Conservation (phyloP, 805 yeast genomes). For the Ascoidea tarda region DNA sequence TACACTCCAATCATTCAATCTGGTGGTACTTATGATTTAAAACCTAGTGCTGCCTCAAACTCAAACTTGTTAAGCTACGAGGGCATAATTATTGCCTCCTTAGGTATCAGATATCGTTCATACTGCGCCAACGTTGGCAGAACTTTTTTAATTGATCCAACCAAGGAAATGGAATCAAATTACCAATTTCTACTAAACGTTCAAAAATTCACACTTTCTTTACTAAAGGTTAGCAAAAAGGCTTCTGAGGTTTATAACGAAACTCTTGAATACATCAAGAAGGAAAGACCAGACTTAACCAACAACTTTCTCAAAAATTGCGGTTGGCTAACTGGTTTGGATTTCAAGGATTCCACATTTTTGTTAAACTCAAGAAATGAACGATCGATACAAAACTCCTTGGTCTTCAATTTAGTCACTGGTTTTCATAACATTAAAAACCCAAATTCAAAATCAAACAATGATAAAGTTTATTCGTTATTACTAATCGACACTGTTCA, state of each 20-base stretch:
- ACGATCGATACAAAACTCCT: conserved; percentile 52
- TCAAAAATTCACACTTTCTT: conserved; percentile 48
- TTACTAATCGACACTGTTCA: conserved; percentile 72
- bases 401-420: conserved; percentile 59
- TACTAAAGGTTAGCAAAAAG: conserved; percentile 52
- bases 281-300: conserved; percentile 52
- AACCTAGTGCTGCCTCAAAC: conserved; percentile 69
- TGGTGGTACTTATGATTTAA: conserved; percentile 73
- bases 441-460: conserved; percentile 27
- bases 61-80: conserved; percentile 48
- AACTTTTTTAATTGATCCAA: conserved; percentile 82
- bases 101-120: conserved; percentile 78
- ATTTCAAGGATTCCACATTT: conserved; percentile 69
- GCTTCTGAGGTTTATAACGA: conserved; percentile 58
- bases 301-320: conserved; percentile 57
- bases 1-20: conserved; percentile 85
- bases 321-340: conserved; percentile 85
- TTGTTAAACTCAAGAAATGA: conserved; percentile 63
- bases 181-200: conserved; percentile 64
- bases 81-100: conserved; percentile 70
- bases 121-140: conserved; percentile 84
- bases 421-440: conserved; percentile 33
- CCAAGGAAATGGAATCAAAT: conserved; percentile 61
- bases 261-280: conserved; percentile 42
- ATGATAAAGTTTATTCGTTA: conserved; percentile 51